These are phyloP conservation scores for Talaromyces rugulosus DNA, from an alignment of 2,329 filamentous ascomycete species.

Conservation along the genomic window DNA sequence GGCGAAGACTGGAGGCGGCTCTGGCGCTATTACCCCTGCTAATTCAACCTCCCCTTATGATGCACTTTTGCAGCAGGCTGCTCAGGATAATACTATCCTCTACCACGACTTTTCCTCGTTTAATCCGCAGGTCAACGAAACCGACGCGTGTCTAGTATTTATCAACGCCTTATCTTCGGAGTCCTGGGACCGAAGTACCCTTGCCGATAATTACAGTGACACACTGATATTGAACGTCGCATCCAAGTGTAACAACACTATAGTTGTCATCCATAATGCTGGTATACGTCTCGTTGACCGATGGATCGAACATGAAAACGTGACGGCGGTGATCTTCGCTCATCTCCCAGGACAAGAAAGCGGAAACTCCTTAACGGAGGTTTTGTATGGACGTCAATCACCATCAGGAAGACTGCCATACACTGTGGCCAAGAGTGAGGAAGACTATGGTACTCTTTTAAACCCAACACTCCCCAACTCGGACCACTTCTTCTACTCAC, in stretches of 20 bases:
- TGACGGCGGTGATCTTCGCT: constrained; percentile 61
- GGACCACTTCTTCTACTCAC: constrained; percentile 11
- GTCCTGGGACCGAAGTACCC: constrained; percentile 31
- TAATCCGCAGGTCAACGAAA: neutral
- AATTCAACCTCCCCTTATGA: constrained; percentile 53
- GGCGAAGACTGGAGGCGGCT: constrained; percentile 46
- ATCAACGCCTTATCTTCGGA: constrained; percentile 51
- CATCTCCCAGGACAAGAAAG: constrained; percentile 63
- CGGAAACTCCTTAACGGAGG: constrained; percentile 51
- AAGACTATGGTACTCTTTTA: constrained; percentile 52
- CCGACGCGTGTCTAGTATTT: constrained; percentile 9
- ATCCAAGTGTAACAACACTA: constrained; percentile 55
- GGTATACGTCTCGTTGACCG: constrained; percentile 57
- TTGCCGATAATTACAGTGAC: constrained; percentile 47
- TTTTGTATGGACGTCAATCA: constrained; percentile 56
- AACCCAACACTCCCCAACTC: constrained; percentile 28
- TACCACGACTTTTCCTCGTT: constrained; percentile 53
- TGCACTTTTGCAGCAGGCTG: constrained; percentile 50
- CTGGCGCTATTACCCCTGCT: constrained; percentile 46
- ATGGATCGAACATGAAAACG: constrained; percentile 60
- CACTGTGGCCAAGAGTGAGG: constrained; percentile 54
- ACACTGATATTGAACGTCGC: constrained; percentile 56
- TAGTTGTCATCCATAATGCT: constrained; percentile 63
- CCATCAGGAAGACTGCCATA: constrained; percentile 59
- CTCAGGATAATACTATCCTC: constrained; percentile 53